Evolutionary conservation across 139 green algal species (phyloP).

Genomic region (Chlorella ohadii): DNA sequence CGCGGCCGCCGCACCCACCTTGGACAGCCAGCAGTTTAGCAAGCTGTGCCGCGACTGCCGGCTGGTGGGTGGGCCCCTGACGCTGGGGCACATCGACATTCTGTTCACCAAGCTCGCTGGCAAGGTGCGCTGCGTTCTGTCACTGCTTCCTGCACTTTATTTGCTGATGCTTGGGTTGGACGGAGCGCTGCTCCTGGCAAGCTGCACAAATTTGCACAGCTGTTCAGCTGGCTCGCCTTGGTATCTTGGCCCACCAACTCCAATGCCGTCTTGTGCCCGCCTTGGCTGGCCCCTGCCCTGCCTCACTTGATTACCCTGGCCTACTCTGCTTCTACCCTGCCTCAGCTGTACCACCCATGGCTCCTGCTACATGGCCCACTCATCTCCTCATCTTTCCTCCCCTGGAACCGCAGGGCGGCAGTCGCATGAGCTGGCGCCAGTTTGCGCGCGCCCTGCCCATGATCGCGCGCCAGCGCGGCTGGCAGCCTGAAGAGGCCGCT

Average conservation of each 20-base stretch:
- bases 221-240: too few species aligned
- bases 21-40: slow-evolving; percentile 23
- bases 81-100: not conserved
- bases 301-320: too few species aligned
- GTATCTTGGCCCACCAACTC: too few species aligned
- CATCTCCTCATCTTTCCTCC: too few species aligned
- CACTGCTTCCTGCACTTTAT: too few species aligned
- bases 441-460: not conserved
- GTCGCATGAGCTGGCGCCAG: slow-evolving; percentile 17
- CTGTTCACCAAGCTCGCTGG: slow-evolving; percentile 15
- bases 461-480: not conserved
- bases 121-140: slow-evolving; percentile 10
- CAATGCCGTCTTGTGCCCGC: too few species aligned
- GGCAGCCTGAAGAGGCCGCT: not conserved
- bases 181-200: too few species aligned
- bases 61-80: slow-evolving; percentile 5
- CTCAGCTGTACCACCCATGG: too few species aligned
- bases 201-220: too few species aligned
- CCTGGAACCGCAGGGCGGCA: slow-evolving; percentile 27
- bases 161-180: too few species aligned
- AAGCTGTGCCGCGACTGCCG: slow-evolving; percentile 32
- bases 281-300: too few species aligned
- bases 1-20: not conserved
- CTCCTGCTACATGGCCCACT: too few species aligned
- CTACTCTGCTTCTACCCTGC: not conserved